Percentiles rank a stretch among this genome's conserved stretches.
Conservation (phyloP, 192 early-diverging fungal species). For the Lobosporangium transversale region DNA sequence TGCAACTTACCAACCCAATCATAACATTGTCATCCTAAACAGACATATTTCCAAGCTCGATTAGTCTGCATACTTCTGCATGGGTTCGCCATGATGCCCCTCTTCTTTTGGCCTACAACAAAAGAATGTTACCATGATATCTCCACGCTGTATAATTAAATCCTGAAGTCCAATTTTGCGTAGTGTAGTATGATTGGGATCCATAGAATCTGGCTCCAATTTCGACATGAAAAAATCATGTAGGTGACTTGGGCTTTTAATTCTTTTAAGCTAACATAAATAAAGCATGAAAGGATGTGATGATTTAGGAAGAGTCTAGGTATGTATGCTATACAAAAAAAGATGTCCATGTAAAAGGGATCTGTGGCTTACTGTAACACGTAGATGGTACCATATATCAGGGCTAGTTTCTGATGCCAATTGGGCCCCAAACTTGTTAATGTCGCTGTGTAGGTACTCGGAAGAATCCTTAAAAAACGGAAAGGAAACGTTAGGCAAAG, state of each 20-base stretch:
- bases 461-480: slow-evolving; percentile 19
- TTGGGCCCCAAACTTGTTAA: slow-evolving; percentile 11
- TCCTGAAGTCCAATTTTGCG: slow-evolving; percentile 20
- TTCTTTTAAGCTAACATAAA: slow-evolving; percentile 33
- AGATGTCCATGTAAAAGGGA: background rate
- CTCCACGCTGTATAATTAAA: background rate
- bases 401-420: slow-evolving; percentile 4
- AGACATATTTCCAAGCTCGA: no score
- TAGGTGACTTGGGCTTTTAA: slow-evolving; percentile 28
- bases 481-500: no score
- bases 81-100: background rate
- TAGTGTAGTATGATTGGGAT: background rate
- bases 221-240: slow-evolving; percentile 28
- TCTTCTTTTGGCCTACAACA: no score
- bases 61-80: background rate
- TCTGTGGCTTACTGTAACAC: slow-evolving; percentile 2
- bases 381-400: slow-evolving; percentile 9
- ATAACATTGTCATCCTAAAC: no score
- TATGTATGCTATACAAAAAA: background rate
- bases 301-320: background rate
- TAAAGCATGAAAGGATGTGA: no score
- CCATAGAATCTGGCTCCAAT: slow-evolving; percentile 8
- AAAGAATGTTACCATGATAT: slow-evolving; percentile 10
- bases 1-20: no score
- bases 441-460: slow-evolving; percentile 28